These are phyloP conservation scores for Tetraselmis chui DNA, from an alignment of 139 green algal species.

Conservation along the genomic window DNA sequence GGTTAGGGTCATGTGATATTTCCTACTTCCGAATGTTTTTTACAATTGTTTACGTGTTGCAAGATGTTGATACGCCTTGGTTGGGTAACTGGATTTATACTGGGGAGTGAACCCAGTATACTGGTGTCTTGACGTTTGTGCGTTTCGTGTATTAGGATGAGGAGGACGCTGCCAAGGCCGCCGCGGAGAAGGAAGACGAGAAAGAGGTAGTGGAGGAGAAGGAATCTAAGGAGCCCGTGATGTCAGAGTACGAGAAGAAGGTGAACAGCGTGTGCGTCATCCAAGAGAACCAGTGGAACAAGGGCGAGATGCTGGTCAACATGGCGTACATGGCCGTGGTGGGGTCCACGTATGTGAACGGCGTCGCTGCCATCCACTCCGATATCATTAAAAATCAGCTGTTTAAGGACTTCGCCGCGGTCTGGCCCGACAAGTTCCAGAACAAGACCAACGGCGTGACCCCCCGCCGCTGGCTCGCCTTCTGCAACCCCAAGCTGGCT, in stretches of 20 bases:
- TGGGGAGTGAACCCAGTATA: no score
- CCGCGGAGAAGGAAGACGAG: slow-evolving; percentile 15
- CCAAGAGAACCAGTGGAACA: slow-evolving; percentile 77
- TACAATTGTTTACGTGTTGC: no score
- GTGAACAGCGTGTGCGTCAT: slow-evolving; percentile 50
- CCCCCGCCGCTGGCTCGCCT: slow-evolving; percentile 84
- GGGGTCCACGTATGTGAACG: slow-evolving; percentile 82
- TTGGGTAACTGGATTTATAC: no score
- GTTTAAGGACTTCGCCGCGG: slow-evolving; percentile 51
- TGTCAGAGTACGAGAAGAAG: slow-evolving; percentile 52
- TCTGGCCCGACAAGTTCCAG: slow-evolving; percentile 88
- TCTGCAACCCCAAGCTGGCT: slow-evolving; percentile 70
- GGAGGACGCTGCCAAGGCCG: neutral
- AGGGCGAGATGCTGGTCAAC: slow-evolving; percentile 71
- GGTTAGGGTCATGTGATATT: no score
- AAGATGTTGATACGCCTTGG: no score
- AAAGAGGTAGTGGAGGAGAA: slow-evolving; percentile 19
- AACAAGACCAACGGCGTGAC: slow-evolving; percentile 99
- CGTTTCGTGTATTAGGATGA: no score
- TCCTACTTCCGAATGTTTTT: no score
- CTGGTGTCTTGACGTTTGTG: no score
- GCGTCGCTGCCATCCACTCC: slow-evolving; percentile 89
- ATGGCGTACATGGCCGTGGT: slow-evolving; percentile 97
- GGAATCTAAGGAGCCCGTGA: slow-evolving; percentile 33
- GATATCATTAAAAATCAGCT: slow-evolving; percentile 92